Evolutionary conservation across 179 eudicot genomes (phyloP).

Genomic region (Silene vulgaris): DNA sequence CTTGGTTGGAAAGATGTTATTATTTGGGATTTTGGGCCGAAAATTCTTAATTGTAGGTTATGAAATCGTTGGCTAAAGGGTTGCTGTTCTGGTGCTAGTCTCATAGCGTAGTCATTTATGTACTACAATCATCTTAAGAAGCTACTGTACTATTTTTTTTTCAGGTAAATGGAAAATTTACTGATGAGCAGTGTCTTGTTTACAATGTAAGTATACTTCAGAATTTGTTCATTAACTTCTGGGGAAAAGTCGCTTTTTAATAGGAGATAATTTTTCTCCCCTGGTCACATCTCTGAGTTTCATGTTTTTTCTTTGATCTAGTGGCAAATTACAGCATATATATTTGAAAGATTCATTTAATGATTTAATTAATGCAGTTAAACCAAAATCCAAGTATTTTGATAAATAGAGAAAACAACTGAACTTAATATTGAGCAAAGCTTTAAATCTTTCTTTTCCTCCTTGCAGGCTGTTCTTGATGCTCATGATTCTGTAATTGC

Average conservation of each 20-base stretch:
- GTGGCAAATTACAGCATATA: neutral
- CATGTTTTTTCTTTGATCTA: neutral
- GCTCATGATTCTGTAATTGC: slow-evolving; percentile 91
- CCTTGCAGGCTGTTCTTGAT: slow-evolving; percentile 79
- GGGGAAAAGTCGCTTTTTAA: neutral
- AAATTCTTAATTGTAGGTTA: neutral
- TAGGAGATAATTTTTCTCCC: neutral
- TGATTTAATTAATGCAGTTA: neutral
- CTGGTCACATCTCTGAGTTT: neutral
- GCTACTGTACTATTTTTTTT: slow-evolving; percentile 18
- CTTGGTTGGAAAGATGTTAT: neutral
- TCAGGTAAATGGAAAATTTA: slow-evolving; percentile 95
- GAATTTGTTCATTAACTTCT: neutral
- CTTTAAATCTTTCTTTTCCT: slow-evolving; percentile 10
- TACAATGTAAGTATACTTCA: slow-evolving; percentile 59
- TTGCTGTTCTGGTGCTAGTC: slow-evolving; percentile 4
- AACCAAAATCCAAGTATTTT: neutral
- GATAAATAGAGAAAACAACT: neutral
- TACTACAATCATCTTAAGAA: neutral
- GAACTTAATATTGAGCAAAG: neutral
- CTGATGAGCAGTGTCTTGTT: slow-evolving; percentile 68
- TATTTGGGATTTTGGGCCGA: neutral
- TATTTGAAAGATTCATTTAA: neutral
- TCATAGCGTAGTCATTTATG: neutral
- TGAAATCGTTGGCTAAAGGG: neutral